phyloP scores from a whole-genome alignment of 495 filamentous ascomycete species.

The Daldinia vernicosa region DNA sequence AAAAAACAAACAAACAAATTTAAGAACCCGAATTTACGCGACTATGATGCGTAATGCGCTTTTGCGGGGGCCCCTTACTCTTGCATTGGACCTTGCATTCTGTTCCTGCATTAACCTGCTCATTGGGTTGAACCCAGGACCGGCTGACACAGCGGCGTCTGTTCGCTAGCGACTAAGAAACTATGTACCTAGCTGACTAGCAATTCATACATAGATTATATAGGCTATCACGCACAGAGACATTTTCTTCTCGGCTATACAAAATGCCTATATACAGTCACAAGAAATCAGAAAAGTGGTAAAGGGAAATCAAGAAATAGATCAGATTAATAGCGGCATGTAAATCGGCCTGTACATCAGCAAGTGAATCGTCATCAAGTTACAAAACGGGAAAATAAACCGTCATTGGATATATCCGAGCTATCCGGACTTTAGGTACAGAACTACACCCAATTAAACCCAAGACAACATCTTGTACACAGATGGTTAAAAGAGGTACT shows the following conservation, averaged over 20 bases:
- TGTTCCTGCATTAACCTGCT: slow-evolving; percentile 41
- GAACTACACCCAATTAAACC: neutral
- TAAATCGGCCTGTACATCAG: neutral
- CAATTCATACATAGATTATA: neutral
- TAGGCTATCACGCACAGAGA: neutral
- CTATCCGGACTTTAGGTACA: slow-evolving; percentile 16
- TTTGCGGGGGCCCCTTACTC: slow-evolving; percentile 31
- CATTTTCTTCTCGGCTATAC: neutral
- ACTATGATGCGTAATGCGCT: slow-evolving; percentile 5
- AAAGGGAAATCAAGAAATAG: neutral
- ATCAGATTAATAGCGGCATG: neutral
- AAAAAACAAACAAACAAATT: neutral
- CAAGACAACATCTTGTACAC: neutral
- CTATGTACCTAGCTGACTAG: too few relatives aligned
- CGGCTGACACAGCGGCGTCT: slow-evolving; percentile 24
- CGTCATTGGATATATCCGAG: slow-evolving; percentile 12
- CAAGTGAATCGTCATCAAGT: neutral
- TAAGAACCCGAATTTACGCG: slow-evolving; percentile 11
- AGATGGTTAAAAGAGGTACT: neutral
- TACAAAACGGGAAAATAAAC: neutral
- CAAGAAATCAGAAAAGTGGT: neutral
- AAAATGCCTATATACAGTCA: neutral
- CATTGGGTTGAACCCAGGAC: slow-evolving; percentile 15
- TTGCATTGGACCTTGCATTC: slow-evolving; percentile 21
- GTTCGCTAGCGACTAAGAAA: slow-evolving; percentile 5